Evolutionary conservation across 192 early-diverging fungal genomes (phyloP).

Genomic region (Podila epigama): DNA sequence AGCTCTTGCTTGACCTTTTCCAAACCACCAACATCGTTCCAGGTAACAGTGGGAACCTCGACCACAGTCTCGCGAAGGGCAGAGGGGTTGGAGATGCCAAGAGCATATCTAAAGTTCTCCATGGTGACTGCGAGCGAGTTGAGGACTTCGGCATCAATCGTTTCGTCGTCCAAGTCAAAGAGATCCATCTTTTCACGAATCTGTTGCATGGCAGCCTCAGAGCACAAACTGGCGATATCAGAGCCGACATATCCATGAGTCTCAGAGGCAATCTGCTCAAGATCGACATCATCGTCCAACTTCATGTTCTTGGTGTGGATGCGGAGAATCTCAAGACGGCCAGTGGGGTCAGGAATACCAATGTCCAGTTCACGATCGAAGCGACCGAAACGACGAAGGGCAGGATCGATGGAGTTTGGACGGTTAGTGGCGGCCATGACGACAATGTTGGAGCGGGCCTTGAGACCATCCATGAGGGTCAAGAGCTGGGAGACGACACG

Average conservation of each 20-base stretch:
- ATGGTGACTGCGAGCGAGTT: conserved; percentile 95
- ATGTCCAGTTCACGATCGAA: conserved; percentile 99
- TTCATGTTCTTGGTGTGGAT: conserved; percentile 99
- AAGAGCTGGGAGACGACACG: conserved; percentile 98
- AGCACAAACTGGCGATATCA: conserved; percentile 96
- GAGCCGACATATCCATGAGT: conserved; percentile 98
- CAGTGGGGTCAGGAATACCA: conserved; percentile 98
- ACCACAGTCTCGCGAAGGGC: conserved; percentile 99
- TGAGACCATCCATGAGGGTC: conserved; percentile 98
- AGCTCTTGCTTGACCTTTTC: conserved; percentile 98
- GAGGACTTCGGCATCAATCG: conserved; percentile 96
- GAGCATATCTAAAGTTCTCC: conserved; percentile 97
- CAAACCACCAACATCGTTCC: conserved; percentile 97
- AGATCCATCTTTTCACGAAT: conserved; percentile 99
- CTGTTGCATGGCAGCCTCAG: conserved; percentile 99
- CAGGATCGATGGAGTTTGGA: conserved; percentile 98
- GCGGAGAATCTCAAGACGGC: conserved; percentile 97
- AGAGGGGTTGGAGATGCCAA: conserved; percentile 94
- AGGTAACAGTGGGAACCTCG: conserved; percentile 93
- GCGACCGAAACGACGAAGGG: conserved; percentile 97
- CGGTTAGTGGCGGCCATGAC: conserved; percentile 99
- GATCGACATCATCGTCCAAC: conserved; percentile 94
- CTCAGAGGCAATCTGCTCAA: conserved; percentile 96
- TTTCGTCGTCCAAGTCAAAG: conserved; percentile 98
- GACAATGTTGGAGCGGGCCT: conserved; percentile 96